These are phyloP conservation scores for Bruguiera hainesii DNA, from an alignment of 441 rosid genomes.

Conservation along the genomic window DNA sequence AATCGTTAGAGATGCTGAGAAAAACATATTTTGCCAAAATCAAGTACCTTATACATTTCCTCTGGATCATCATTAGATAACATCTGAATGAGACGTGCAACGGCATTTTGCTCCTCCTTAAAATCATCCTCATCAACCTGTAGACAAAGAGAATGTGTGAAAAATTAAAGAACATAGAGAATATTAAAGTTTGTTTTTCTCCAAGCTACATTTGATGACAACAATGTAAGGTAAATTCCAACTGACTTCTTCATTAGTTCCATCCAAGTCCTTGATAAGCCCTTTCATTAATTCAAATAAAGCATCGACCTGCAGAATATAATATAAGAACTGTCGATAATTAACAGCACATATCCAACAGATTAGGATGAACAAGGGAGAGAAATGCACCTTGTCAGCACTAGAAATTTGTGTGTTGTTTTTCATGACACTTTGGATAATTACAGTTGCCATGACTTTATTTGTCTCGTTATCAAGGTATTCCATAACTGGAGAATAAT, in stretches of 20 bases:
- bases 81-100: slow-evolving; percentile 94
- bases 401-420: slow-evolving; percentile 74
- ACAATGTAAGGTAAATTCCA: slow-evolving; percentile 12
- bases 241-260: slow-evolving; percentile 61
- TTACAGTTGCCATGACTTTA: slow-evolving; percentile 90
- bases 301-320: slow-evolving; percentile 68
- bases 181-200: not conserved
- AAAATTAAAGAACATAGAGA: not conserved
- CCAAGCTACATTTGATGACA: slow-evolving; percentile 8
- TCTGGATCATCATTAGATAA: slow-evolving; percentile 78
- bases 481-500: slow-evolving; percentile 82
- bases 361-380: slow-evolving; percentile 19
- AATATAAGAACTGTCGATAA: slow-evolving; percentile 5
- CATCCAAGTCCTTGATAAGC: slow-evolving; percentile 89
- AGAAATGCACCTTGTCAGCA: slow-evolving; percentile 61
- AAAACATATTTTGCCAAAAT: not conserved
- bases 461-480: slow-evolving; percentile 86
- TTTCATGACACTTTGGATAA: slow-evolving; percentile 94
- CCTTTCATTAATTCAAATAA: slow-evolving; percentile 88
- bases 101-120: slow-evolving; percentile 95
- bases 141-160: slow-evolving; percentile 6
- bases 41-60: slow-evolving; percentile 91
- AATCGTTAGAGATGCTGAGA: not conserved
- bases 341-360: slow-evolving; percentile 17
- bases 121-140: slow-evolving; percentile 96